Evolutionary conservation across 108 stramenopile species (phyloP).

Genomic region (Craspedostauros australis): DNA sequence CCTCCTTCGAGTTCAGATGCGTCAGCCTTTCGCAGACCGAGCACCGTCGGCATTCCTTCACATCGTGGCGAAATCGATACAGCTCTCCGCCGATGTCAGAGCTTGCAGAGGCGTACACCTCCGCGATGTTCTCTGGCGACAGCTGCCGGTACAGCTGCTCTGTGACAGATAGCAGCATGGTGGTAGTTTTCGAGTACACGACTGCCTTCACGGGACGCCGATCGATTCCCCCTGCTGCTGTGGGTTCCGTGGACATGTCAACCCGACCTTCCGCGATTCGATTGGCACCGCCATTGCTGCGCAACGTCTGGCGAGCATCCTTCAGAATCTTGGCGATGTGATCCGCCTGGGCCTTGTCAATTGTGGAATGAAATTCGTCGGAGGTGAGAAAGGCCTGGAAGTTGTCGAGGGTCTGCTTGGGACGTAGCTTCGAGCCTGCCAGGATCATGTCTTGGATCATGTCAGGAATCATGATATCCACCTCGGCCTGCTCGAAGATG

Average conservation of each 20-base stretch:
- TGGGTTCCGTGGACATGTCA: neutral
- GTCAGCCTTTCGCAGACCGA: constrained; percentile 37
- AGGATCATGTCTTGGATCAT: constrained; percentile 26
- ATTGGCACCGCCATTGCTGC: constrained; percentile 19
- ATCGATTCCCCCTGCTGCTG: constrained; percentile 7
- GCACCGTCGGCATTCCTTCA: constrained; percentile 30
- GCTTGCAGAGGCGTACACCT: constrained; percentile 28
- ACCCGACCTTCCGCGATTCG: neutral
- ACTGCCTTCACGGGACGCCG: constrained; percentile 49
- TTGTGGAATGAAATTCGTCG: constrained; percentile 31
- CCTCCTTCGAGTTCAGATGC: constrained; percentile 23
- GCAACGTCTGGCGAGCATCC: constrained; percentile 9
- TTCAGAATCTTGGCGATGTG: constrained; percentile 22
- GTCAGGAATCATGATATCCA: constrained; percentile 22
- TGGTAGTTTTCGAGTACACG: constrained; percentile 36
- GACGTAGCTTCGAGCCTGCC: constrained; percentile 8
- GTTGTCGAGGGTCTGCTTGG: neutral
- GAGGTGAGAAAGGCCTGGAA: constrained; percentile 16
- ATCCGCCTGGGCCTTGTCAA: constrained; percentile 33
- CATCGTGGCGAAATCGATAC: constrained; percentile 33
- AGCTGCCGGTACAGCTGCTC: constrained; percentile 32
- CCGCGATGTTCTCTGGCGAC: constrained; percentile 34
- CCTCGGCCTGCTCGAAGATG: constrained; percentile 37
- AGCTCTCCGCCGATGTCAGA: constrained; percentile 37
- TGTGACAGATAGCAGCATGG: constrained; percentile 31